Evolutionary conservation across 225 moss, liverwort and hornwort species (phyloP).

Genomic region (Antitrichia curtipendula): DNA sequence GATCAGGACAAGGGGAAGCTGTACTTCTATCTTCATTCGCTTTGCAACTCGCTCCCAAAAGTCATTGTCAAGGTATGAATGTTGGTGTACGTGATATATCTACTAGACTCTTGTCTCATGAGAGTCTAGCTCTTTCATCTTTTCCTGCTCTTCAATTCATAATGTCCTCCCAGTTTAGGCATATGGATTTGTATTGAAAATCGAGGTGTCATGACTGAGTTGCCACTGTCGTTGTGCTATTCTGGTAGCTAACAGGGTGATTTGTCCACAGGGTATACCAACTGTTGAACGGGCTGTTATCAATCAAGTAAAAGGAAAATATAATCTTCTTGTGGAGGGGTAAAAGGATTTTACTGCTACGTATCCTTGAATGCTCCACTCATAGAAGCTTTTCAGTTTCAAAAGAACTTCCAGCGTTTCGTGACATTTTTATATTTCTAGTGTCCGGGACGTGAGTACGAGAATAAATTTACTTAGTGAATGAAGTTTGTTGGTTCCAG

Average conservation of each 20-base stretch:
- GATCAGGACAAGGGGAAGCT: constrained; percentile 85
- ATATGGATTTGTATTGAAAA: background rate
- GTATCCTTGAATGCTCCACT: background rate
- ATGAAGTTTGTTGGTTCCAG: constrained; percentile 13
- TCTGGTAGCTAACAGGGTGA: background rate
- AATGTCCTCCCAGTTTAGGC: background rate
- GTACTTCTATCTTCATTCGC: constrained; percentile 72
- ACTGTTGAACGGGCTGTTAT: constrained; percentile 96
- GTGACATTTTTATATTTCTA: background rate
- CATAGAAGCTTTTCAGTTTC: background rate
- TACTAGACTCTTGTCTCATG: background rate
- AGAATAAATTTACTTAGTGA: background rate
- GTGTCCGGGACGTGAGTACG: background rate
- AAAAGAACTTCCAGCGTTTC: background rate
- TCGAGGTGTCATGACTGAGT: background rate
- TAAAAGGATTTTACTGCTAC: constrained; percentile 1
- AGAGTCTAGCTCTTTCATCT: background rate
- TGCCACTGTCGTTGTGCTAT: background rate
- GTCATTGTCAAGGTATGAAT: constrained; percentile 86
- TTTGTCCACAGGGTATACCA: constrained; percentile 68
- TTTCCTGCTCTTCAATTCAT: background rate
- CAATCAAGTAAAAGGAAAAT: constrained; percentile 76
- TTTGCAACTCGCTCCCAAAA: constrained; percentile 69
- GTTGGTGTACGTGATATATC: background rate
- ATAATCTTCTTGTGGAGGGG: constrained; percentile 95